Base-by-base conservation (phyloP, 1,284 basidiomycete species). In the Termitomyces sp. region DNA sequence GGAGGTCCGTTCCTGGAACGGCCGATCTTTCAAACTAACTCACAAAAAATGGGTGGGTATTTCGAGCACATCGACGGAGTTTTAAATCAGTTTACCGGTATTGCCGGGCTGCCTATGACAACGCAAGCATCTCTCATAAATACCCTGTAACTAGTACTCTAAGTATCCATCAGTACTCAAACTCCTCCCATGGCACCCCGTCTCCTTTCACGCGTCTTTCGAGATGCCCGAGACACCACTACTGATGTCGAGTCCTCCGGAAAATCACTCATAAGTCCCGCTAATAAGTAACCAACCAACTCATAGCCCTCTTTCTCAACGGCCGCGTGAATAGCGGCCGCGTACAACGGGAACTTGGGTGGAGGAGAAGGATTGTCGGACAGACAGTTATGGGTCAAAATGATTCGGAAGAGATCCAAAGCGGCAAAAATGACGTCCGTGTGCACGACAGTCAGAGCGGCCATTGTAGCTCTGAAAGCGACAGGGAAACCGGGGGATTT, bases 181-280 rank as follows among this genome's bases (percentile, higher is more conserved):
- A 38, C 51, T 50, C 60, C 50, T 61, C 51, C 55, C 58, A 58
- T 75, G 64, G 46, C 72, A 45, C 71, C 70, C 57, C 83, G 75
- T 60, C 86, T 74, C 62, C 87, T 76, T 55, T 88, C 86, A 34
- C 84, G 78, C 49, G 79, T 75, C 66, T 86, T 88, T 48, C 83
- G 76, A 31, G 85, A 85, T 16, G 80, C 78, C 49, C 86, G 76
- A 1, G 85, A 84, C 41, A 93, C 81, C 31, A 94, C 85, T 41
- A 77, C 69, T 6, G 88, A 80, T 26, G 87, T 77, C 1, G 84
- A 79, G 56, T 98, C 95, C 62, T 95, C 93, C 2, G 91, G 91
- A 67, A 95, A 98, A 54, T 89, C 85, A 28, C 85, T 84, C 3
- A 93, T 84, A 14, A 97, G 75, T 2, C 95, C 93, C 26, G 78